Conservation (phyloP, 2,329 filamentous ascomycete species). For the Rutstroemia sydowiana region DNA sequence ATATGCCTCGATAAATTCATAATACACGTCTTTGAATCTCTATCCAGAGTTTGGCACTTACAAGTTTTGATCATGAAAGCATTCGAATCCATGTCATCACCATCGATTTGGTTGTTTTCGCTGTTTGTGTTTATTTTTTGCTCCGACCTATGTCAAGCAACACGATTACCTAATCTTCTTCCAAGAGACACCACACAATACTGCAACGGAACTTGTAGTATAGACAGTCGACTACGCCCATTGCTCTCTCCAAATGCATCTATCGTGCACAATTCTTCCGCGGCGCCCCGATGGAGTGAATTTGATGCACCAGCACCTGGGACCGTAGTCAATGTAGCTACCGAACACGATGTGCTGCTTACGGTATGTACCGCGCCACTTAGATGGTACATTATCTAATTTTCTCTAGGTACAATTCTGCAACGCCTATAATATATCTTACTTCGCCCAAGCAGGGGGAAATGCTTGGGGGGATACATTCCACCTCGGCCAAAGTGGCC, state of each 20-base stretch:
- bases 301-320: constrained; percentile 5
- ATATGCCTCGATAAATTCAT: too few species aligned
- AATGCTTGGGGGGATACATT: constrained; percentile 7
- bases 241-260: constrained; percentile 2
- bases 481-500: background rate
- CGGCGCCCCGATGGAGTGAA: constrained; percentile 3
- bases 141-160: too few species aligned
- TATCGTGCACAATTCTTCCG: background rate
- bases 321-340: constrained; percentile 5
- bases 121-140: too few species aligned
- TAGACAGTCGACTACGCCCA: too few species aligned
- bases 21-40: too few species aligned
- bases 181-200: too few species aligned
- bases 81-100: too few species aligned
- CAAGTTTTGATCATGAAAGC: too few species aligned
- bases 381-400: background rate
- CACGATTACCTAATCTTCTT: too few species aligned
- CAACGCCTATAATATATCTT: constrained; percentile 1
- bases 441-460: constrained; percentile 11
- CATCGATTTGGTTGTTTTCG: too few species aligned
- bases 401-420: background rate
- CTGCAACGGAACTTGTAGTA: too few species aligned
- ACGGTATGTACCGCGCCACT: background rate
- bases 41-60: too few species aligned
- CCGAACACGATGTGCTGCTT: constrained; percentile 1